Percentiles rank a stretch among this genome's conserved stretches.
These are phyloP conservation scores for Phaeosphaeriaceae sp. DNA, from an alignment of 2,329 filamentous ascomycete species.

Conservation along the genomic window DNA sequence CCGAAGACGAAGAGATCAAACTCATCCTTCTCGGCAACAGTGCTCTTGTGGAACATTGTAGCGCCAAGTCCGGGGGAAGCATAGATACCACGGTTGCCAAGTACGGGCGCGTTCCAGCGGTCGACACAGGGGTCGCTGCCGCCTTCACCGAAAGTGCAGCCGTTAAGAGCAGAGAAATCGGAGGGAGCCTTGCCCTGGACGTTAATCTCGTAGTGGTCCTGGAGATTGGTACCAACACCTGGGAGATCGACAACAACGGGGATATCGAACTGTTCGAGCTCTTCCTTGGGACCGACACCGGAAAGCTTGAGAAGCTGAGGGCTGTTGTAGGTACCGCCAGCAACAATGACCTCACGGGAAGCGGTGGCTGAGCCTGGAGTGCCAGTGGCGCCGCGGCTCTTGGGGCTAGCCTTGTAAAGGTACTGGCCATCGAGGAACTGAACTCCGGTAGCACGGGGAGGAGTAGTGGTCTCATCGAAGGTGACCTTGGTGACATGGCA, in stretches of 20 bases:
- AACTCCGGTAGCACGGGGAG: constrained; percentile 57
- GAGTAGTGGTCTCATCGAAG: constrained; percentile 68
- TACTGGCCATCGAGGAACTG: constrained; percentile 52
- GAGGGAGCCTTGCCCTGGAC: constrained; percentile 55
- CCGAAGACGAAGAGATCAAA: constrained; percentile 65
- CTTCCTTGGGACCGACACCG: constrained; percentile 64
- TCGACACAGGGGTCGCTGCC: constrained; percentile 56
- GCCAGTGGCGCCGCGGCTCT: constrained; percentile 41
- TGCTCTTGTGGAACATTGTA: constrained; percentile 54
- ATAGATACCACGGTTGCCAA: constrained; percentile 55
- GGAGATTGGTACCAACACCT: constrained; percentile 69
- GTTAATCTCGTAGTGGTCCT: constrained; percentile 64
- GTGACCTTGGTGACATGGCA: constrained; percentile 70
- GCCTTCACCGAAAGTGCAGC: constrained; percentile 49
- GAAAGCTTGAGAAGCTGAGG: constrained; percentile 70
- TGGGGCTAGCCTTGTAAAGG: constrained; percentile 53
- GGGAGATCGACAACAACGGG: constrained; percentile 62
- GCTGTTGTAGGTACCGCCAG: constrained; percentile 65
- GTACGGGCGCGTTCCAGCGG: constrained; percentile 51
- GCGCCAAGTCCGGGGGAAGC: constrained; percentile 62
- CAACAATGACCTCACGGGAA: constrained; percentile 41
- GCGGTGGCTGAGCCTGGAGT: constrained; percentile 44
- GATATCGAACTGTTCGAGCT: constrained; percentile 63
- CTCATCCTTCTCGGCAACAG: constrained; percentile 54
- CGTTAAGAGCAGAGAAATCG: constrained; percentile 47